Conservation (phyloP, 306 rosid species). For the cucumber (Cucumis sativus) region DNA sequence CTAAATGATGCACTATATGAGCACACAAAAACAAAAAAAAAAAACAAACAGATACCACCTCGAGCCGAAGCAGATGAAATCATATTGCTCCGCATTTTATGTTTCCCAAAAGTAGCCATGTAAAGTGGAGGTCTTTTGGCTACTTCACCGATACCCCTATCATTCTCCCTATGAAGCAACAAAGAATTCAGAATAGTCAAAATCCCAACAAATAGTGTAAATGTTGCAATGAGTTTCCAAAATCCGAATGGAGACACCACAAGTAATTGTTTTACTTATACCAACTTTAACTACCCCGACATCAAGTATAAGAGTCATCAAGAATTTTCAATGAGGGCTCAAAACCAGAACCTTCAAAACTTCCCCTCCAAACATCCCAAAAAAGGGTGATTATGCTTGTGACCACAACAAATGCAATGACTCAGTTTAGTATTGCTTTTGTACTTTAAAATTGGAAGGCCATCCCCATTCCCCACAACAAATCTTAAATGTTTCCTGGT, state of each 20-base stretch:
- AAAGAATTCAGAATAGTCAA: neutral
- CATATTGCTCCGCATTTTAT: conserved; percentile 8
- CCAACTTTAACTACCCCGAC: neutral
- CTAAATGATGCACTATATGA: neutral
- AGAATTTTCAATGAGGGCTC: neutral
- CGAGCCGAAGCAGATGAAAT: conserved; percentile 28
- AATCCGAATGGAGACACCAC: neutral
- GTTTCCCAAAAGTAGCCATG: conserved; percentile 3
- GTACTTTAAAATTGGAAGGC: neutral
- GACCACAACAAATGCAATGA: neutral
- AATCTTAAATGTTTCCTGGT: neutral
- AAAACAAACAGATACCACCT: conserved; percentile 23
- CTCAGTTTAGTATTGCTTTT: neutral
- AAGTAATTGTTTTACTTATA: neutral
- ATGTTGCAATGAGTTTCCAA: neutral
- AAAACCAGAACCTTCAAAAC: neutral
- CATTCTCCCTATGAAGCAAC: conserved; percentile 19
- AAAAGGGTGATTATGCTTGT: neutral
- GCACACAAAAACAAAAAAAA: neutral
- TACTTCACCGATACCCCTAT: neutral
- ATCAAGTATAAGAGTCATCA: neutral
- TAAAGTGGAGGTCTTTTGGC: conserved; percentile 2
- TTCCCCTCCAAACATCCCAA: neutral
- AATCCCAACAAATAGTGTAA: neutral
- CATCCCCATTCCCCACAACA: neutral